A percentile compares a stretch with the other conserved stretches of the same genome.
phyloP scores from a whole-genome alignment of 768 basidiomycete genomes.

The Phylloporus arenicola region DNA sequence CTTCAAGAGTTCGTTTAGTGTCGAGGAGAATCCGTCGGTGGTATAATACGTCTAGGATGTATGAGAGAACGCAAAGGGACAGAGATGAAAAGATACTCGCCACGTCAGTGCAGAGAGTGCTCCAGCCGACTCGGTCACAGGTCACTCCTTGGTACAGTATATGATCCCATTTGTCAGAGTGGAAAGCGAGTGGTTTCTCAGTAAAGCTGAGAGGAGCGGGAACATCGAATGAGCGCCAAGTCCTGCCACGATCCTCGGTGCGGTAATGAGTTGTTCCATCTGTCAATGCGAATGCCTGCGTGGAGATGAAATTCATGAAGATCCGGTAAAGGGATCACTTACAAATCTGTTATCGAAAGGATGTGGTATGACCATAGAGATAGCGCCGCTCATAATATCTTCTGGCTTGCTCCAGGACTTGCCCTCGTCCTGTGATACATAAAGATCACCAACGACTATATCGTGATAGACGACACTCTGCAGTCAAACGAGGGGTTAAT shows the following conservation, averaged over 20 bases:
- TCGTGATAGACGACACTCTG: conserved; percentile 83
- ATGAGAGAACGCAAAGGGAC: conserved; percentile 5
- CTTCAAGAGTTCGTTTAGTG: conserved; percentile 51
- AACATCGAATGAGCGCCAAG: conserved; percentile 80
- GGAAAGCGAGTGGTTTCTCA: conserved; percentile 74
- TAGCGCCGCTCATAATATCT: conserved; percentile 51
- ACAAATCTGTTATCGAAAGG: conserved; percentile 79
- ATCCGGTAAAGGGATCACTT: conserved; percentile 18
- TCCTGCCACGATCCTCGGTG: conserved; percentile 80
- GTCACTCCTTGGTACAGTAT: conserved; percentile 74
- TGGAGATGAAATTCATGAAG: conserved; percentile 1
- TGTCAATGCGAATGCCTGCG: conserved; percentile 84
- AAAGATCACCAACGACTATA: conserved; percentile 56
- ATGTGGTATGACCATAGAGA: conserved; percentile 75
- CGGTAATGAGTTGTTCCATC: conserved; percentile 74
- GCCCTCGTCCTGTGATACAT: conserved; percentile 85
- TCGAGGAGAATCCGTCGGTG: conserved; percentile 68
- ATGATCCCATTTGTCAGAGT: conserved; percentile 73
- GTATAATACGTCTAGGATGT: conserved; percentile 78
- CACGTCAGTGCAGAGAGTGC: conserved; percentile 63
- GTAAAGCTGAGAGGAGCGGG: conserved; percentile 46
- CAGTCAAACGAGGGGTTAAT: background rate
- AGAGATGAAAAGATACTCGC: conserved; percentile 30
- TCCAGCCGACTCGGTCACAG: conserved; percentile 56
- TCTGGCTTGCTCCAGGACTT: conserved; percentile 53